Percentiles rank a stretch among this genome's conserved stretches.
These are phyloP conservation scores for Claviceps arundinis DNA, from an alignment of 2,329 filamentous ascomycete genomes.

Conservation along the genomic window DNA sequence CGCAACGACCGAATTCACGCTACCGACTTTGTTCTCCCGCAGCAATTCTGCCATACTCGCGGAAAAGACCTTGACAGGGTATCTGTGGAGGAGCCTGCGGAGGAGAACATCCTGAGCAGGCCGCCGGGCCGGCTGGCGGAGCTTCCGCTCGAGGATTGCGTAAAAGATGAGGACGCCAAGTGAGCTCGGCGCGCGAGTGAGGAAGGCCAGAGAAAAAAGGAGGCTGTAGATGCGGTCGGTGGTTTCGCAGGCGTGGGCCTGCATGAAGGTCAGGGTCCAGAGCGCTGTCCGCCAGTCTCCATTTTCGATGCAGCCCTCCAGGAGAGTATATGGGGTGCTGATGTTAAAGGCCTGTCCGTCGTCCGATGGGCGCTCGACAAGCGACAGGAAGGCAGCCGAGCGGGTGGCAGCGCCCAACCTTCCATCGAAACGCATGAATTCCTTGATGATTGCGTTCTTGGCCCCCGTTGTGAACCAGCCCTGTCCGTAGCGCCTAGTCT, in stretches of 20 bases:
- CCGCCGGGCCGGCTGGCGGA: conserved; percentile 13
- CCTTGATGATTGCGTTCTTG: conserved; percentile 26
- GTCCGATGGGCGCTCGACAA: conserved; percentile 14
- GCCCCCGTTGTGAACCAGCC: conserved; percentile 29
- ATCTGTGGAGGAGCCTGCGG: conserved; percentile 10
- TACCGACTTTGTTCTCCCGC: conserved; percentile 8
- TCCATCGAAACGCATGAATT: conserved; percentile 27
- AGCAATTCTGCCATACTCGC: conserved; percentile 13
- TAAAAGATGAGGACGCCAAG: conserved; percentile 21
- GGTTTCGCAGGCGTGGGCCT: conserved; percentile 12
- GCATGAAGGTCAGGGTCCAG: conserved; percentile 16
- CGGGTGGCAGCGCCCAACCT: conserved; percentile 7
- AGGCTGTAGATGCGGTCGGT: conserved; percentile 21
- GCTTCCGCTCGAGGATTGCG: conserved; percentile 17
- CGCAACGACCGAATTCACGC: conserved; percentile 10
- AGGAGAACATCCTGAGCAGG: conserved; percentile 15
- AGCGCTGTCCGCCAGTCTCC: conserved; percentile 20
- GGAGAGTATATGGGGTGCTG: conserved; percentile 24
- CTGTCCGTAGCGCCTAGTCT: conserved; percentile 29
- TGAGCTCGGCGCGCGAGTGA: conserved; percentile 16
- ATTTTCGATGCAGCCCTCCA: conserved; percentile 17
- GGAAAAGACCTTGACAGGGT: conserved; percentile 18
- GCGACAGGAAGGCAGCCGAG: conserved; percentile 15
- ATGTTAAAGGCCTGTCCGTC: conserved; percentile 14
- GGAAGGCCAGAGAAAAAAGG: conserved; percentile 25